phyloP scores from a whole-genome alignment of 805 yeast species.

The Zygotorulaspora florentina region DNA sequence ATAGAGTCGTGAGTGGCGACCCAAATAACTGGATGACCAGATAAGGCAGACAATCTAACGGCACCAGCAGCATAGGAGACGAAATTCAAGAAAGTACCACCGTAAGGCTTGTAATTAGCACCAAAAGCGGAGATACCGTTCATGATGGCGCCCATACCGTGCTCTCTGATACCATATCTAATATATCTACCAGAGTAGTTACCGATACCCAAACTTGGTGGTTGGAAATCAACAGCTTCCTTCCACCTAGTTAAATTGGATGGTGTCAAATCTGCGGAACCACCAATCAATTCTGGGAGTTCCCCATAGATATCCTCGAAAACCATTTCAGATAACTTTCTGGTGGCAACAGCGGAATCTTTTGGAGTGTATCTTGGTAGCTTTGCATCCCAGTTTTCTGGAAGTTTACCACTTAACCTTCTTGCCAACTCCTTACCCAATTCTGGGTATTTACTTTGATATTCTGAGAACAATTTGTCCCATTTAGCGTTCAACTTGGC shows the following conservation, averaged over 20 bases:
- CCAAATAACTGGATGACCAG: slow-evolving; percentile 81
- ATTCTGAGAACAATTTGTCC: slow-evolving; percentile 59
- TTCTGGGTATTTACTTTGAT: slow-evolving; percentile 67
- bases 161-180: slow-evolving; percentile 98
- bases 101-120: slow-evolving; percentile 81
- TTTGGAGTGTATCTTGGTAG: slow-evolving; percentile 75
- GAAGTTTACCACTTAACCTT: slow-evolving; percentile 73
- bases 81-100: slow-evolving; percentile 97
- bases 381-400: slow-evolving; percentile 71
- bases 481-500: slow-evolving; percentile 68
- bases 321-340: slow-evolving; percentile 87
- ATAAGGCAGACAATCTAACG: slow-evolving; percentile 75
- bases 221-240: slow-evolving; percentile 88
- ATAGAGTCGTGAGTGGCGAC: slow-evolving; percentile 89
- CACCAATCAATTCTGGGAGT: slow-evolving; percentile 90
- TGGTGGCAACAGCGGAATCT: slow-evolving; percentile 85
- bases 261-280: slow-evolving; percentile 97
- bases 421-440: slow-evolving; percentile 74
- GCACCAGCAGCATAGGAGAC: slow-evolving; percentile 84
- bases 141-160: slow-evolving; percentile 97
- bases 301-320: slow-evolving; percentile 56
- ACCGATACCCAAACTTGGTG: slow-evolving; percentile 74
- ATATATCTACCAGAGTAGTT: slow-evolving; percentile 87
- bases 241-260: slow-evolving; percentile 91
- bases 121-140: slow-evolving; percentile 93